Base-by-base conservation (phyloP, 257 asterid genomes). In the Scutellaria minor region DNA sequence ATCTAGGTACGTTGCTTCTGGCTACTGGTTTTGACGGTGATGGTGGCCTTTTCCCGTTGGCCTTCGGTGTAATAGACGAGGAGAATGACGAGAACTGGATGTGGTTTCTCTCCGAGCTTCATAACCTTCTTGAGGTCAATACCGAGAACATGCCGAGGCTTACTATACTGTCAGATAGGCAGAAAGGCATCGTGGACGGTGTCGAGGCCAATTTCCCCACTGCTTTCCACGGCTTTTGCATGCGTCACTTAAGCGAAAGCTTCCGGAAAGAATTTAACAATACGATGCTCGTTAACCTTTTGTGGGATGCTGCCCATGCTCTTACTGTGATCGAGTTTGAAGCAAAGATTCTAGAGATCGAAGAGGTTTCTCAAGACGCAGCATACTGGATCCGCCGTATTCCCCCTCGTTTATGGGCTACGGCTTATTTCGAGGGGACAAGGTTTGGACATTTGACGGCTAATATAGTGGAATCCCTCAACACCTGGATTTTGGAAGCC, bases 31-130 rank as follows among this genome's bases (percentile, higher is more conserved):
- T 94, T 77, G 99, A 94, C 79, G 99, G 97, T 67, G 97, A 89
- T 62, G 98, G 95, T 50, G 93, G 86, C 45, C 92, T 94, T 59
- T 94, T 88, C 70, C 99, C 99, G 18, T 75, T 94, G 75, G 98
- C 98, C 13, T 91, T 94, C 76, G 99, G 97, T 68, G 96, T 94
- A 61, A 97, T 94, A 2, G 98, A 94, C 35, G 97, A 89, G 82
- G 99, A 94, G 74, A 89, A 75, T 65, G 98, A 91, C 44, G 97
- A 82, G 7, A 94, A 91, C 59, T 94, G 99, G 99, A 91, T 87
- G 98, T 94, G 99, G 99, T 94, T 94, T 77, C 89, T 94, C 64
- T 91, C 97, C 2, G 99, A 94, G 85, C 97, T 94, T 78, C 98
- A 79, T 72, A 85, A 71, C 74, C 85, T 91, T 83, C 97, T 94